Evolutionary conservation across 164 flowering plant species (phyloP).

Genomic region (Liquidambar formosana): DNA sequence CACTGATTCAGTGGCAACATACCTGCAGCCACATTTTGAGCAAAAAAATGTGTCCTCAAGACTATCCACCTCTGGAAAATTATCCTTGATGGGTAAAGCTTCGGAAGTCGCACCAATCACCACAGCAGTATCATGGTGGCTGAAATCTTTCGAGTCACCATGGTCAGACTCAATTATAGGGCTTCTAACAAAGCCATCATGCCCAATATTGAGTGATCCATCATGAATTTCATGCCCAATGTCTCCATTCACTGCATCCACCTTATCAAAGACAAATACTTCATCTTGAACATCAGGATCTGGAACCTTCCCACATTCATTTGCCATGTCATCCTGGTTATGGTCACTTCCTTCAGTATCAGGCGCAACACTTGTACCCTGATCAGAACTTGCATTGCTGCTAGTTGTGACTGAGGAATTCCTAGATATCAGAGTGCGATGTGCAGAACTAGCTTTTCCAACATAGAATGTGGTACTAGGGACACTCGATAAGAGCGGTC

Average conservation of each 20-base stretch:
- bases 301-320: constrained; percentile 37
- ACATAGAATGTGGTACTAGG: constrained; percentile 79
- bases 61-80: constrained; percentile 24
- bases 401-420: constrained; percentile 84
- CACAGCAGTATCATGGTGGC: constrained; percentile 19
- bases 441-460: constrained; percentile 62
- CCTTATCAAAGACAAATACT: constrained; percentile 61
- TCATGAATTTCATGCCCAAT: constrained; percentile 26
- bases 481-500: constrained; percentile 94
- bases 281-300: constrained; percentile 52
- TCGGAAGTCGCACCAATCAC: constrained; percentile 25
- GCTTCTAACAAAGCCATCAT: constrained; percentile 27
- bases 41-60: constrained; percentile 36
- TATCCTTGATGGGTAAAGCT: constrained; percentile 23
- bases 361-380: constrained; percentile 53
- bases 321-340: constrained; percentile 50
- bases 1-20: constrained; percentile 23
- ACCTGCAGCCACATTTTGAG: constrained; percentile 55
- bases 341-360: constrained; percentile 73
- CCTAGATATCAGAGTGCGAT: constrained; percentile 59
- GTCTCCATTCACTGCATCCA: constrained; percentile 42
- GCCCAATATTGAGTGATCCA: constrained; percentile 19
- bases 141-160: constrained; percentile 28
- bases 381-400: constrained; percentile 89
- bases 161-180: constrained; percentile 23